A percentile compares a stretch with the other conserved stretches of the same genome.
Evolutionary conservation across 2,329 filamentous ascomycete genomes (phyloP).

Genomic region (Trichophyton simii): DNA sequence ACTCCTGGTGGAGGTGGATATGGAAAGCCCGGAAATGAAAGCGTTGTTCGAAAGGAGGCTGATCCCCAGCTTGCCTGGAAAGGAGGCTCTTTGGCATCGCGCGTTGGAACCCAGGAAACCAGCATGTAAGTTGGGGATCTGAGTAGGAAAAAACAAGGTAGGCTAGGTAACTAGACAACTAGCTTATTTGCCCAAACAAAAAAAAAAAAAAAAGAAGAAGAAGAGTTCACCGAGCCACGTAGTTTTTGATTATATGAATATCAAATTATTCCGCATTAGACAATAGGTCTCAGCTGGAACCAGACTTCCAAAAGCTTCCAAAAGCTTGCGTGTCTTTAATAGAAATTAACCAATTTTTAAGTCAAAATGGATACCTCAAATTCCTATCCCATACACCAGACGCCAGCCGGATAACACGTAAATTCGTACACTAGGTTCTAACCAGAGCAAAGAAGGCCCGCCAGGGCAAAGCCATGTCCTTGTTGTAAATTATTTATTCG

Average conservation of each 20-base stretch:
- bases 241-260: background rate
- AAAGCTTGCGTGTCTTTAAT: background rate
- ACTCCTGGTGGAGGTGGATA: constrained; percentile 30
- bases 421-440: background rate
- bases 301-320: background rate
- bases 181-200: background rate
- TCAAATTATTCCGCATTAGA: constrained; percentile 1
- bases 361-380: background rate
- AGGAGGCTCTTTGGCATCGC: constrained; percentile 44
- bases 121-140: constrained; percentile 22
- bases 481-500: constrained; percentile 10
- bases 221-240: background rate
- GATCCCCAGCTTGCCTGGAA: constrained; percentile 52
- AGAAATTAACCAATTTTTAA: background rate
- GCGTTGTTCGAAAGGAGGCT: constrained; percentile 33
- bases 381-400: background rate
- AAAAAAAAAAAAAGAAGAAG: no score
- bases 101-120: constrained; percentile 39
- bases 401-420: background rate
- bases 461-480: background rate
- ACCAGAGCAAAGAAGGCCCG: background rate
- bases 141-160: background rate
- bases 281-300: background rate
- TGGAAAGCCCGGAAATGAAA: constrained; percentile 40
- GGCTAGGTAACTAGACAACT: background rate